Base-by-base conservation (phyloP, 2,329 filamentous ascomycete species). In the Xylariaceae sp. region DNA sequence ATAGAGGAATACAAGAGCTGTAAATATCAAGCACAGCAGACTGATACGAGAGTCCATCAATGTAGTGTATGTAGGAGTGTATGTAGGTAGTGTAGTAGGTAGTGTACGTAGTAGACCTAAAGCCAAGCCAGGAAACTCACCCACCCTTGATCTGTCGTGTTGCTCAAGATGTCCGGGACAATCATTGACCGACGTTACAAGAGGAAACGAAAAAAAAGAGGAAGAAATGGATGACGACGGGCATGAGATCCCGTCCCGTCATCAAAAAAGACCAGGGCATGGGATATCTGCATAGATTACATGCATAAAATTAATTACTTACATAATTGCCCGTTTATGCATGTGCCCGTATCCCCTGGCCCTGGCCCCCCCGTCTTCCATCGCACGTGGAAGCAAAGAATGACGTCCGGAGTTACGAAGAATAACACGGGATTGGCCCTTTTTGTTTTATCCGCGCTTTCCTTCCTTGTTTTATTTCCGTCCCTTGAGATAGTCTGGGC, bases 141-240 rank as follows among this genome's bases (percentile, higher is more conserved):
- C 46, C 43, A 29, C 44, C 42, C 43, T 45, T 41, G 29, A 30
- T 51, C 8, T 40, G 39, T 31, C 19, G 35, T 48, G 30, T 49
- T 37, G 40, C 47, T n/a, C 19, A 19, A 19, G 19, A 31, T 37
- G 44, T 26, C 9, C 27, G 31, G 35, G 43, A 48, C 19, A 42
- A 32, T 47, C 32, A 9, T 11, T 47, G 6, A 43, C 34, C 47
- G 42, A 51, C 54, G 56, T 56, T 53, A 54, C 56, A 56, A 53
- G 54, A 26, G n/a, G n/a, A 9, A n/a, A 4, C 6, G 39, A 40
- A 40, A 40, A 40, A 40, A 51, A 26, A 55, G 9, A 47, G 30
- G 32, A 19, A 19, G 1, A 19, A 19, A 19, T 19, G 19, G 19
- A 19, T 19, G 19, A 19, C 19, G 35, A 34, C 32, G 32, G 32